phyloP scores from a whole-genome alignment of 352 stramenopile species.

The Phytophthora quininea region DNA sequence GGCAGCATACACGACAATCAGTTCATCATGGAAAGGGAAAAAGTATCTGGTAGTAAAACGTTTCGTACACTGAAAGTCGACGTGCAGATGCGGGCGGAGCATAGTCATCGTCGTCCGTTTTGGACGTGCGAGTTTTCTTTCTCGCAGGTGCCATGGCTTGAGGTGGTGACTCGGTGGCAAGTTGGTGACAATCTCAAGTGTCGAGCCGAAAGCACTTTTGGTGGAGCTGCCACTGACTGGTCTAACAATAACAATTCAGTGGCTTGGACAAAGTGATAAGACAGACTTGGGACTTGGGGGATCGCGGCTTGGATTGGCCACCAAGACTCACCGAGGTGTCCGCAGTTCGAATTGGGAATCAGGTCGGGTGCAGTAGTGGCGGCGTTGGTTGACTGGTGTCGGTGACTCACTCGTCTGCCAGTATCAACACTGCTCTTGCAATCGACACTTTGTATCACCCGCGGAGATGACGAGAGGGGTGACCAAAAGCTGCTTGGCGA shows the following conservation, averaged over 20 bases:
- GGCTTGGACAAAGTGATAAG: neutral
- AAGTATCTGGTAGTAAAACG: constrained; percentile 9
- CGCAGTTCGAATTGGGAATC: constrained; percentile 18
- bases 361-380: neutral
- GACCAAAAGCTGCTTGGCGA: neutral
- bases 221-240: neutral
- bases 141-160: constrained; percentile 29
- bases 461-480: neutral
- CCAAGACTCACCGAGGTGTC: neutral
- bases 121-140: constrained; percentile 34
- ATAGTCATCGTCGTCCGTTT: constrained; percentile 29
- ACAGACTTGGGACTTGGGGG: no score
- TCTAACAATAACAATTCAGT: constrained; percentile 40
- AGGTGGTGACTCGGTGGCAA: constrained; percentile 1
- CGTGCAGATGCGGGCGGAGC: constrained; percentile 31
- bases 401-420: neutral
- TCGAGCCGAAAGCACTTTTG: neutral
- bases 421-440: neutral
- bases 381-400: neutral
- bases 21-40: neutral
- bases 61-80: constrained; percentile 41
- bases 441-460: neutral
- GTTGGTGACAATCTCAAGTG: neutral
- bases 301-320: no score
- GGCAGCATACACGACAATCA: neutral